phyloP scores from a whole-genome alignment of 805 yeast genomes.

The Tetrapisispora iriomotensis region DNA sequence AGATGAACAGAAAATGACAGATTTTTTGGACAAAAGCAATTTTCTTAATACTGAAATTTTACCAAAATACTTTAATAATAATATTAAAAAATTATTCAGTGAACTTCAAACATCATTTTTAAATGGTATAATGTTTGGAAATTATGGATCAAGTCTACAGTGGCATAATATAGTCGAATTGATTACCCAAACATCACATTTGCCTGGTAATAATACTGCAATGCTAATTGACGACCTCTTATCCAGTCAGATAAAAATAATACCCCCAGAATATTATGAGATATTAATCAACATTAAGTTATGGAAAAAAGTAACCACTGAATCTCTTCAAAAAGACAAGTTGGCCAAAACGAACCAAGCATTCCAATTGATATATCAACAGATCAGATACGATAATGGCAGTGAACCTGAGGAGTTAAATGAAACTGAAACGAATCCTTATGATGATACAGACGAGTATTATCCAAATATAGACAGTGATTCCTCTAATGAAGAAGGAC shows the following conservation, averaged over 20 bases:
- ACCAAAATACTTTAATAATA: conserved; percentile 19
- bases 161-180: conserved; percentile 49
- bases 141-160: conserved; percentile 52
- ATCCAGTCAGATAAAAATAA: conserved; percentile 11
- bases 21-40: conserved; percentile 55
- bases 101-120: conserved; percentile 48
- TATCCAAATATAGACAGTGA: conserved; percentile 3
- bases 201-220: conserved; percentile 1
- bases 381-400: neutral
- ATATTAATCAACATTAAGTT: conserved; percentile 13
- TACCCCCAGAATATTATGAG: conserved; percentile 21
- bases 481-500: conserved; percentile 5
- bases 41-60: conserved; percentile 34
- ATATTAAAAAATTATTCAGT: conserved; percentile 32
- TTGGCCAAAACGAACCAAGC: neutral
- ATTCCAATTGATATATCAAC: too few relatives aligned
- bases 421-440: neutral
- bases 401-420: neutral
- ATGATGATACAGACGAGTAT: conserved; percentile 1
- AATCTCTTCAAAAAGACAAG: conserved; percentile 8
- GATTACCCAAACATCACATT: conserved; percentile 12
- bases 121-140: conserved; percentile 44
- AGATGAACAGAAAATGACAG: conserved; percentile 36
- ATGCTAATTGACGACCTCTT: conserved; percentile 13
- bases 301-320: conserved; percentile 13